phyloP scores from a whole-genome alignment of 441 rosid genomes.

The Populus trichocarpa region DNA sequence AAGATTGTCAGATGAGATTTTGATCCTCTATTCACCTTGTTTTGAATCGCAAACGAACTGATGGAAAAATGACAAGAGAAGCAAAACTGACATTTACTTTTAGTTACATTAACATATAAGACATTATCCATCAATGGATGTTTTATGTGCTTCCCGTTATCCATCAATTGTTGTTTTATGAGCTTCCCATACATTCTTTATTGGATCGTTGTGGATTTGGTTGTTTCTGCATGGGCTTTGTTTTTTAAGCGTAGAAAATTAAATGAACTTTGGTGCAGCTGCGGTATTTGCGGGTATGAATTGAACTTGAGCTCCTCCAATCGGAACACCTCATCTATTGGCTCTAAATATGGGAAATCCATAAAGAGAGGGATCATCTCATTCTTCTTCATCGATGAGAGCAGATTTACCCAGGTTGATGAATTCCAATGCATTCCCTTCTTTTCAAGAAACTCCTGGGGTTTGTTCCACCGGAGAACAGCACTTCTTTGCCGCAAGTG shows the following conservation, averaged over 20 bases:
- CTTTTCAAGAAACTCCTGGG: slow-evolving; percentile 59
- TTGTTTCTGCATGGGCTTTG: neutral
- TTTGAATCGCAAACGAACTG: neutral
- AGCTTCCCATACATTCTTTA: neutral
- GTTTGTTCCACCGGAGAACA: slow-evolving; percentile 62
- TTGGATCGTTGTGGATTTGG: slow-evolving; percentile 7
- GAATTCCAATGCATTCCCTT: slow-evolving; percentile 76
- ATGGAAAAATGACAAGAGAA: neutral
- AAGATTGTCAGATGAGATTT: neutral
- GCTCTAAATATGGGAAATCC: slow-evolving; percentile 88
- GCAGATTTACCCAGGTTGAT: slow-evolving; percentile 80
- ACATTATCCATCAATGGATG: neutral
- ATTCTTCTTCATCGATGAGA: slow-evolving; percentile 70
- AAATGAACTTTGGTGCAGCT: slow-evolving; percentile 47
- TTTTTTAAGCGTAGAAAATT: slow-evolving; percentile 11
- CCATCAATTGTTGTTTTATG: neutral
- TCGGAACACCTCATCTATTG: slow-evolving; percentile 76
- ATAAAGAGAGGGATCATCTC: slow-evolving; percentile 91
- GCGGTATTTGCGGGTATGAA: slow-evolving; percentile 90
- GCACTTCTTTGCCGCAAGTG: slow-evolving; percentile 93
- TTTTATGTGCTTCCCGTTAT: neutral
- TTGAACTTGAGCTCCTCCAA: slow-evolving; percentile 80
- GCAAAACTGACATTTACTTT: neutral
- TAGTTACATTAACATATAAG: neutral
- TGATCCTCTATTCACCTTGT: neutral